These are phyloP conservation scores for Gnomoniopsis smithogilvyi DNA, from an alignment of 2,329 filamentous ascomycete species.

Conservation along the genomic window DNA sequence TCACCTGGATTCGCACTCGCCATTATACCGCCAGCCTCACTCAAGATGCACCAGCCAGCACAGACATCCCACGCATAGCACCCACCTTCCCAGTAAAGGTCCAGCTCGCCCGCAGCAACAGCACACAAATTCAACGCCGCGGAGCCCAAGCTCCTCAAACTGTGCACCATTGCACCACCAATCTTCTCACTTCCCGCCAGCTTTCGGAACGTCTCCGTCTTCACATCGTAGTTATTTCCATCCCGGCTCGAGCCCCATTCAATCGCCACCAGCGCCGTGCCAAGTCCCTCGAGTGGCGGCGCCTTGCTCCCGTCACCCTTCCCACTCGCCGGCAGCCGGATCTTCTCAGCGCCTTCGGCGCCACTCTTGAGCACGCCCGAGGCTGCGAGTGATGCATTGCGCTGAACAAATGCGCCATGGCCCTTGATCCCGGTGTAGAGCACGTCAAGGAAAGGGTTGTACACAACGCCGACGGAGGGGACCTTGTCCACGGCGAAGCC, in stretches of 20 bases:
- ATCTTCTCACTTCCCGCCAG: conserved; percentile 55
- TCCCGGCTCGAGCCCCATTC: conserved; percentile 70
- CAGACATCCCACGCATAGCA: conserved; percentile 87
- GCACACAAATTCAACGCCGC: conserved; percentile 74
- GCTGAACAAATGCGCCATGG: conserved; percentile 59
- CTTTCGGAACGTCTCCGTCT: conserved; percentile 62
- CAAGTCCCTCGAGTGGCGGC: conserved; percentile 57
- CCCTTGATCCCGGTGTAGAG: conserved; percentile 69
- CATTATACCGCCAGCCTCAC: conserved; percentile 71
- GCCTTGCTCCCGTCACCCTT: conserved; percentile 38
- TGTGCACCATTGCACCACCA: conserved; percentile 75
- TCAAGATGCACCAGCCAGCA: conserved; percentile 74
- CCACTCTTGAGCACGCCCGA: conserved; percentile 25
- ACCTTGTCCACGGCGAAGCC: conserved; percentile 62
- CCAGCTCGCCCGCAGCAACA: conserved; percentile 68
- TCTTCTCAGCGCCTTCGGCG: conserved; percentile 14
- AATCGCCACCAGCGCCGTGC: conserved; percentile 61
- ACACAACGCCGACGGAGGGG: conserved; percentile 71
- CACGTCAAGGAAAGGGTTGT: conserved; percentile 71
- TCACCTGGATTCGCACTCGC: conserved; percentile 70
- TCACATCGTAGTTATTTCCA: conserved; percentile 69
- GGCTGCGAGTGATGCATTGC: conserved; percentile 37
- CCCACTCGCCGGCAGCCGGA: conserved; percentile 35
- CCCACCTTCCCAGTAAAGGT: conserved; percentile 79
- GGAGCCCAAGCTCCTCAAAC: conserved; percentile 65